Evolutionary conservation across 371 early-diverging fungal genomes (phyloP), one percentile per base, ranked within the genome.

Genomic region (Mortierella sp.): DNA sequence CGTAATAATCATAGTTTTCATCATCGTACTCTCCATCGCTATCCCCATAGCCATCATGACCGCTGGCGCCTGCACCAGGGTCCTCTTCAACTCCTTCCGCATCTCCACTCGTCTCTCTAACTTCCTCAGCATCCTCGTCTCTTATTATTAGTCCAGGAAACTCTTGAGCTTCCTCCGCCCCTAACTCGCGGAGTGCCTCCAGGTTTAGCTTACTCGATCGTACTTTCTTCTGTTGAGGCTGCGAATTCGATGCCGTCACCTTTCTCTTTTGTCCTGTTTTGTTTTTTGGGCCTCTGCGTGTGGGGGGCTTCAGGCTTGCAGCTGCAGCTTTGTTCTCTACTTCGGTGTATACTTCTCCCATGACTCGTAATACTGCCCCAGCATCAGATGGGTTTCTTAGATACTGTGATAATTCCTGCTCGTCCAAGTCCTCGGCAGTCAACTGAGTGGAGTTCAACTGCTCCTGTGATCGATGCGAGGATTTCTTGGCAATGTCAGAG

Each of bases 391-490:
- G 22, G 13, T 63, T 28, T 52, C 74, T 55, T 21, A 66, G 13
- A 67, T 72, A 69, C 11, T 4, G 9, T 19, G 4, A 40, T 16
- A 61, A 41, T 33, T 78, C 78, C 6, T 64, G n/a, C 24, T 78
- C 74, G 22, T 60, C 36, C 21, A 78, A 33, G 58, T 78, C 78
- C 58, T 52, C 55, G 15, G 45, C 57, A 0, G 69, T 65, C 45
- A 78, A 52, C 28, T 73, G 65, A 5, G 15, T 32, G 4, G 77
- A 62, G 16, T 69, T 57, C 64, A 73, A 19, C 6, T 73, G 66
- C 28, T 58, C 52, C 22, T 15, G 9, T 3, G 70, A 13, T 59
- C 66, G 58, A 19, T 40, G 13, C 19, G 19, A 15, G 22, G 67
- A 43, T 16, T 21, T 28, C 45, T 28, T 62, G 0, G 65, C 32